Evolutionary conservation across 2,329 filamentous ascomycete species (phyloP).

Genomic region (Pestalotiopsis sp.): DNA sequence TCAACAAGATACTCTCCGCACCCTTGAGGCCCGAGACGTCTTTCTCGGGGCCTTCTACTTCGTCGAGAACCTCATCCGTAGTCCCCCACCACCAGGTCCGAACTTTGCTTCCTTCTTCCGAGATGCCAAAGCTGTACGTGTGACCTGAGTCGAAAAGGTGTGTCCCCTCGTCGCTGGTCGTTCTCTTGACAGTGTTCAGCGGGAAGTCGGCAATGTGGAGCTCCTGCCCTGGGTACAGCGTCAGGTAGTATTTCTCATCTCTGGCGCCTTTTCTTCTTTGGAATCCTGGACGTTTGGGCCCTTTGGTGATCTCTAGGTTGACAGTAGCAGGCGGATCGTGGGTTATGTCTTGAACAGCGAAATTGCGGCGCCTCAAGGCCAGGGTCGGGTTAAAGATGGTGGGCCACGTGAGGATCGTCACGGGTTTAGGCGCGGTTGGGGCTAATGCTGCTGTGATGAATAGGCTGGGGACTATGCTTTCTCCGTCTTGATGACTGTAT

Average conservation of each 20-base stretch:
- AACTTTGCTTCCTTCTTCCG: not conserved
- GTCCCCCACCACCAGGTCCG: not conserved
- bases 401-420: conserved; percentile 13
- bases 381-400: conserved; percentile 13
- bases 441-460: conserved; percentile 12
- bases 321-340: conserved; percentile 4
- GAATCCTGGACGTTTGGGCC: not conserved
- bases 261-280: not conserved
- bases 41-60: not conserved
- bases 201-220: not conserved
- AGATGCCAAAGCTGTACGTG: not conserved
- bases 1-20: not conserved
- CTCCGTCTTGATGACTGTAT: not conserved
- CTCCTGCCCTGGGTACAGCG: conserved; percentile 3
- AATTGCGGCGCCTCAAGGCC: conserved; percentile 15
- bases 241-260: conserved; percentile 6
- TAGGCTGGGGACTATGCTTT: not conserved
- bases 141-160: not conserved
- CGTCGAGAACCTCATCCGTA: not conserved
- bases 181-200: not conserved
- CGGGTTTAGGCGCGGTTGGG: conserved; percentile 6
- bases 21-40: not conserved
- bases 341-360: conserved; percentile 14
- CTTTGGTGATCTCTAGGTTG: not conserved
- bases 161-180: not conserved